Evolutionary conservation across 257 asterid genomes (phyloP).

Genomic region (Rubia yunnanensis): DNA sequence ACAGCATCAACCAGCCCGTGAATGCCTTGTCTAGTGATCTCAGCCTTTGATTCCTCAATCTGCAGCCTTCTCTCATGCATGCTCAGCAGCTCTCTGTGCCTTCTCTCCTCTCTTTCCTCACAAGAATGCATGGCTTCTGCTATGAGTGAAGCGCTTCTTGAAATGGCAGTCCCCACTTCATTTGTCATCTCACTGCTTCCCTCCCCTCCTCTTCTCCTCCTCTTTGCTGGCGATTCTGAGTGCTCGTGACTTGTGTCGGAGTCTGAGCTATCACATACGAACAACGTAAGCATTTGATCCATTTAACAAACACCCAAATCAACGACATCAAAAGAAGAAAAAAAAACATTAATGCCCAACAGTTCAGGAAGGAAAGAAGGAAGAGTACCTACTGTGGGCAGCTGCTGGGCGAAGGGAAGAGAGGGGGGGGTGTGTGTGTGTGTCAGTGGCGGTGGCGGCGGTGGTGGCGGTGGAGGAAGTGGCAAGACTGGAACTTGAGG

Average conservation of each 20-base stretch:
- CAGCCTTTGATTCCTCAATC: constrained; percentile 77
- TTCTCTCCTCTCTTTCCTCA: constrained; percentile 62
- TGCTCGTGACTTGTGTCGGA: constrained; percentile 40
- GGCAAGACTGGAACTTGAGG: constrained; percentile 18
- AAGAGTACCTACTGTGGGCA: constrained; percentile 56
- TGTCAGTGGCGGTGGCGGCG: constrained; percentile 18
- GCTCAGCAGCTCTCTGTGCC: constrained; percentile 59
- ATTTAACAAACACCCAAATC: not conserved
- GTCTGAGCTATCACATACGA: constrained; percentile 19
- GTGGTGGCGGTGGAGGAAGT: constrained; percentile 18
- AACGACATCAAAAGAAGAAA: not conserved
- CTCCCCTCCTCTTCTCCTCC: constrained; percentile 37
- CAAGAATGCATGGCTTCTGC: constrained; percentile 62
- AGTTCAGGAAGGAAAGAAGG: constrained; percentile 11
- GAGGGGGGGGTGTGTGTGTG: not conserved
- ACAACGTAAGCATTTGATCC: constrained; percentile 7
- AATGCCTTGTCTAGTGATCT: constrained; percentile 64
- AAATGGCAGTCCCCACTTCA: constrained; percentile 62
- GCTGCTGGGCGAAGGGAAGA: constrained; percentile 33
- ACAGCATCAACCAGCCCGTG: constrained; percentile 74
- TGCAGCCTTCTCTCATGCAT: constrained; percentile 62
- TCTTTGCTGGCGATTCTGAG: constrained; percentile 56
- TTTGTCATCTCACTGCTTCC: constrained; percentile 16
- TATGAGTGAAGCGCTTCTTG: constrained; percentile 51
- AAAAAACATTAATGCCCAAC: not conserved